Conservation (phyloP, 352 stramenopile genomes). For the Nothophytophthora sp. region DNA sequence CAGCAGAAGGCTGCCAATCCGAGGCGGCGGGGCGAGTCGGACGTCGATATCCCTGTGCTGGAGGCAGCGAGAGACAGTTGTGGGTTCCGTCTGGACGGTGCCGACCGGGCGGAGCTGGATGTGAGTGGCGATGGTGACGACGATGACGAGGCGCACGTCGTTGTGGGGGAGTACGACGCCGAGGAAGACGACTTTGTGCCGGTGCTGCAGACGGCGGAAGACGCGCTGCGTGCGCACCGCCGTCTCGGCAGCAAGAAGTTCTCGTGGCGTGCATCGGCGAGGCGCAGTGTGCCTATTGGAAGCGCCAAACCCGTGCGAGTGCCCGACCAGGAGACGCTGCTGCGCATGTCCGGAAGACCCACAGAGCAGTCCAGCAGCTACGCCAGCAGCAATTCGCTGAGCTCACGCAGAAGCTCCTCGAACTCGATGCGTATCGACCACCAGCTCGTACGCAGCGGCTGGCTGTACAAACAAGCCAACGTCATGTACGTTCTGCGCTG, state of each 20-base stretch:
- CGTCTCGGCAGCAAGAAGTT: slow-evolving; percentile 53
- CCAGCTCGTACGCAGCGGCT: slow-evolving; percentile 50
- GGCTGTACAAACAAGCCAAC: slow-evolving; percentile 63
- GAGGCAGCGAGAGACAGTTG: slow-evolving; percentile 42
- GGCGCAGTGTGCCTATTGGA: slow-evolving; percentile 20
- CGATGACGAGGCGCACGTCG: slow-evolving; percentile 29
- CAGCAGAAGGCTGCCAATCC: not conserved
- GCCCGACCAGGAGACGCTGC: slow-evolving; percentile 44
- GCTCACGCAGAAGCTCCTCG: slow-evolving; percentile 32
- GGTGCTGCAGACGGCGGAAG: slow-evolving; percentile 68
- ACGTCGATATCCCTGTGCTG: slow-evolving; percentile 75
- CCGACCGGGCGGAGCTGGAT: slow-evolving; percentile 27
- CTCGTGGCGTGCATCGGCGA: slow-evolving; percentile 40
- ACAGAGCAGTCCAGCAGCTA: slow-evolving; percentile 39
- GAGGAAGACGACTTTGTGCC: slow-evolving; percentile 63
- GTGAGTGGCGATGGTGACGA: slow-evolving; percentile 36
- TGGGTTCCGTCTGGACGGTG: slow-evolving; percentile 43
- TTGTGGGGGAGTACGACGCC: slow-evolving; percentile 35
- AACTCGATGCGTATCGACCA: slow-evolving; percentile 39
- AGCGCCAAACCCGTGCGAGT: slow-evolving; percentile 31
- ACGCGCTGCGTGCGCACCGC: slow-evolving; percentile 38
- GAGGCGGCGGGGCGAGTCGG: slow-evolving; percentile 13
- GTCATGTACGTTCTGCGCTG: slow-evolving; percentile 44
- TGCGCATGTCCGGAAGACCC: slow-evolving; percentile 48
- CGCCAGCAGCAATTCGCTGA: slow-evolving; percentile 36